phyloP scores from a whole-genome alignment of 495 filamentous ascomycete species.

The Aspergillus avenaceus region DNA sequence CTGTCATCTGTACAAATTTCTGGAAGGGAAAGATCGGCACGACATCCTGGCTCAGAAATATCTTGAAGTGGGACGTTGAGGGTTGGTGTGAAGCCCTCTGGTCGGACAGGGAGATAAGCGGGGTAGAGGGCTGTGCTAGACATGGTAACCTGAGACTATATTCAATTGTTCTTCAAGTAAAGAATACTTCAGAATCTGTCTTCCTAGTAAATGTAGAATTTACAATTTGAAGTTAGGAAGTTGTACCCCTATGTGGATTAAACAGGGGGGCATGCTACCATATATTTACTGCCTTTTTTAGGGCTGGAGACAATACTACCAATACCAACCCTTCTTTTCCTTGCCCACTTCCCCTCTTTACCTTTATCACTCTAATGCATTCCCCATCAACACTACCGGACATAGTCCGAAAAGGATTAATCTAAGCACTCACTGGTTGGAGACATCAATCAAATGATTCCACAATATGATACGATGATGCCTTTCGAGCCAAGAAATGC shows the following conservation, averaged over 20 bases:
- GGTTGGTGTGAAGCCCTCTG: constrained; percentile 5
- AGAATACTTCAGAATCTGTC: no score
- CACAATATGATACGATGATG: background rate
- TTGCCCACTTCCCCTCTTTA: no score
- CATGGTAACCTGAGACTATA: background rate
- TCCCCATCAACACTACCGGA: no score
- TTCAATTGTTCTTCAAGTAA: no score
- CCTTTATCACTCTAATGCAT: no score
- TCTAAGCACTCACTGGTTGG: background rate
- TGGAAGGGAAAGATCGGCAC: constrained; percentile 5
- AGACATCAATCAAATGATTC: background rate
- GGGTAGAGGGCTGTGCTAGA: constrained; percentile 6
- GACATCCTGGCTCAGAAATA: constrained; percentile 1
- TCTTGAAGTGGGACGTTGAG: constrained; percentile 2
- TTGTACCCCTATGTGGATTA: no score
- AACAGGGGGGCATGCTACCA: no score
- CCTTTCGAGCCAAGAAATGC: background rate
- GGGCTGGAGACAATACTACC: no score
- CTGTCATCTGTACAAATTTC: background rate
- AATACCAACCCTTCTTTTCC: no score
- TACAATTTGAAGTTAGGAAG: no score
- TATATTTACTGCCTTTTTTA: no score
- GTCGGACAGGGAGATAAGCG: constrained; percentile 3
- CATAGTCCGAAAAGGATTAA: background rate
- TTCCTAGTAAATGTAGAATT: no score